phyloP scores from a whole-genome alignment of 257 asterid genomes.

The Coffea eugenioides region DNA sequence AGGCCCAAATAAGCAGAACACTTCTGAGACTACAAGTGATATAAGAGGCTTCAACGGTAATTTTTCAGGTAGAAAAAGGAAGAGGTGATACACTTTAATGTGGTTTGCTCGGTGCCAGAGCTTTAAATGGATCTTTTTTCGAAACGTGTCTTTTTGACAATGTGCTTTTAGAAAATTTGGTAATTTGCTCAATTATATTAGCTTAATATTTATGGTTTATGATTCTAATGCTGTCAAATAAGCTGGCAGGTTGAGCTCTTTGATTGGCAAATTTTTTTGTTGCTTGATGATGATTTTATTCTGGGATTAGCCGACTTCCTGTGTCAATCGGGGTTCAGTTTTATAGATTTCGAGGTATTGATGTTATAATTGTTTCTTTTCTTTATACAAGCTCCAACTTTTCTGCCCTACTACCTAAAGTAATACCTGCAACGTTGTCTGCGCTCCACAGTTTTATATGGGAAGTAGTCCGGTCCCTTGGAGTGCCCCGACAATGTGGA shows the following conservation, averaged over 20 bases:
- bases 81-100: slow-evolving; percentile 26
- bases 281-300: no score
- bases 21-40: slow-evolving; percentile 74
- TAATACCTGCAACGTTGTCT: no score
- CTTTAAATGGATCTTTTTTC: neutral
- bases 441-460: no score
- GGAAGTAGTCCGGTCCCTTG: no score
- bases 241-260: neutral
- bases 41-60: slow-evolving; percentile 45
- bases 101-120: neutral
- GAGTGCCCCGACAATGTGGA: no score
- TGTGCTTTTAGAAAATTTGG: neutral
- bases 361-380: neutral
- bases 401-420: no score
- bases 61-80: slow-evolving; percentile 42
- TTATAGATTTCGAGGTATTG: neutral
- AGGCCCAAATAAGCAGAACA: slow-evolving; percentile 89
- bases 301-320: neutral
- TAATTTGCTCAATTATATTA: neutral
- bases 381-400: no score
- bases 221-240: neutral
- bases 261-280: neutral
- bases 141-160: neutral
- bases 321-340: neutral
- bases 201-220: neutral